phyloP scores from a whole-genome alignment of 805 yeast species.

The Candida andamanensis region DNA sequence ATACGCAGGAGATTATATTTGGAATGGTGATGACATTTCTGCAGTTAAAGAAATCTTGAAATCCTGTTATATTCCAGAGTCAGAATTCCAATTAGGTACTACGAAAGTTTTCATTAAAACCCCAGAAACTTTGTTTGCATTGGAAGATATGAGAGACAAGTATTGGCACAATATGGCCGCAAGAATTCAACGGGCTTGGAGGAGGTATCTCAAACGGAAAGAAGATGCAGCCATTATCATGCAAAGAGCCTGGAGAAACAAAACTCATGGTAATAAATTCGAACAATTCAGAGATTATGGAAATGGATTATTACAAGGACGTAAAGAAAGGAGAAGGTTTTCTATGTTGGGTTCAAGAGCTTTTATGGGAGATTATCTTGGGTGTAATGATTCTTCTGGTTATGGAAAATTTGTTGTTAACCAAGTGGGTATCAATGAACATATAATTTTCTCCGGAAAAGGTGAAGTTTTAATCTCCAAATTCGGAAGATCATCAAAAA shows the following conservation, averaged over 20 bases:
- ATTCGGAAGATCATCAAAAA: conserved; percentile 86
- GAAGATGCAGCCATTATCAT: conserved; percentile 80
- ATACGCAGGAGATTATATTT: conserved; percentile 74
- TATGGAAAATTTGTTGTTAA: conserved; percentile 69
- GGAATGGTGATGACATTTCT: conserved; percentile 50
- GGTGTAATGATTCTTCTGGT: conserved; percentile 67
- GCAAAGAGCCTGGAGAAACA: conserved; percentile 78
- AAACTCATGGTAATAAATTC: conserved; percentile 73
- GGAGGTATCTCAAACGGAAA: conserved; percentile 73
- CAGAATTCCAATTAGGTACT: conserved; percentile 88
- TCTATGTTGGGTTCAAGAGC: conserved; percentile 84
- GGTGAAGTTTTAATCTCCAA: conserved; percentile 82
- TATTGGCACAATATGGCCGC: conserved; percentile 99
- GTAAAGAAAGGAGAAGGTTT: conserved; percentile 86
- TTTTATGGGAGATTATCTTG: conserved; percentile 90
- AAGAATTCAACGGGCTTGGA: conserved; percentile 94
- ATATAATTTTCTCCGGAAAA: conserved; percentile 68
- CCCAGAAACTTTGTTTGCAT: conserved; percentile 92
- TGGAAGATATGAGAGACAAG: conserved; percentile 93
- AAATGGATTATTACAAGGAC: conserved; percentile 57
- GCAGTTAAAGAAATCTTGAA: conserved; percentile 48
- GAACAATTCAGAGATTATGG: conserved; percentile 87
- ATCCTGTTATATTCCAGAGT: conserved; percentile 60
- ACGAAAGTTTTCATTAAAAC: conserved; percentile 92
- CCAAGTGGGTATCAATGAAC: conserved; percentile 64